phyloP scores from a whole-genome alignment of 2,329 filamentous ascomycete genomes.

The Didymellaceae sp. region DNA sequence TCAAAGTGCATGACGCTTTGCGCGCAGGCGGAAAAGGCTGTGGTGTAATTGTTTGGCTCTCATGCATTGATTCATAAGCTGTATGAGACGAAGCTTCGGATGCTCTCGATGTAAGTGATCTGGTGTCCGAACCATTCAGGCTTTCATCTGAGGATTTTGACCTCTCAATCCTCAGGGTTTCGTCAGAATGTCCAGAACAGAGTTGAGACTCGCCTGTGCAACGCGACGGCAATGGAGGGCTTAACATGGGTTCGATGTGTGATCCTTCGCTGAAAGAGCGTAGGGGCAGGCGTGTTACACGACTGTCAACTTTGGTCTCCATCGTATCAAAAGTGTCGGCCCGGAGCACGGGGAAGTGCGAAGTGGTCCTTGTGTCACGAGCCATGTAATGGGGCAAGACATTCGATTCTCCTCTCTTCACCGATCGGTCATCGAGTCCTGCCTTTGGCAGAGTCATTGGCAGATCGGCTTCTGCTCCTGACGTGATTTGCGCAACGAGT shows the following conservation, averaged over 20 bases:
- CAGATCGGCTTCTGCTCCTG: not conserved
- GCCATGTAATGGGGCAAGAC: slow-evolving; percentile 26
- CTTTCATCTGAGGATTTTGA: slow-evolving; percentile 12
- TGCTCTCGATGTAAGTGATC: slow-evolving; percentile 18
- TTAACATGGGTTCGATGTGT: not conserved
- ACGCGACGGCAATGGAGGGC: slow-evolving; percentile 31
- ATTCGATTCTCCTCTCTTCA: not conserved
- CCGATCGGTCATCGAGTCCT: not conserved
- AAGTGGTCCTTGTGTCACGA: slow-evolving; percentile 15
- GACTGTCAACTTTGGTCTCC: not conserved
- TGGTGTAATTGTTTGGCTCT: slow-evolving; percentile 4
- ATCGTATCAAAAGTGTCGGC: slow-evolving; percentile 7
- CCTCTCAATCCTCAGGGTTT: slow-evolving; percentile 1
- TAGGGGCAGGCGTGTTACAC: slow-evolving; percentile 1
- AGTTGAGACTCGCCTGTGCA: slow-evolving; percentile 21
- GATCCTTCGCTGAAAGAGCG: slow-evolving; percentile 19
- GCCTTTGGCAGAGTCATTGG: slow-evolving; percentile 1
- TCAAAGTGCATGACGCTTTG: slow-evolving; percentile 20
- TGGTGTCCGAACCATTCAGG: no score
- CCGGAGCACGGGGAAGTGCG: not conserved
- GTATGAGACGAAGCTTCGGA: slow-evolving; percentile 30
- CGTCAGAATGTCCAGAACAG: not conserved
- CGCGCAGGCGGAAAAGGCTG: slow-evolving; percentile 22
- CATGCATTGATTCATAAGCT: slow-evolving; percentile 6
- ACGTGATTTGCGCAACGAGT: slow-evolving; percentile 5